Evolutionary conservation across 805 yeast genomes (phyloP), one percentile per base, ranked within the genome.

Genomic region (Ogataea thermomethanolica): DNA sequence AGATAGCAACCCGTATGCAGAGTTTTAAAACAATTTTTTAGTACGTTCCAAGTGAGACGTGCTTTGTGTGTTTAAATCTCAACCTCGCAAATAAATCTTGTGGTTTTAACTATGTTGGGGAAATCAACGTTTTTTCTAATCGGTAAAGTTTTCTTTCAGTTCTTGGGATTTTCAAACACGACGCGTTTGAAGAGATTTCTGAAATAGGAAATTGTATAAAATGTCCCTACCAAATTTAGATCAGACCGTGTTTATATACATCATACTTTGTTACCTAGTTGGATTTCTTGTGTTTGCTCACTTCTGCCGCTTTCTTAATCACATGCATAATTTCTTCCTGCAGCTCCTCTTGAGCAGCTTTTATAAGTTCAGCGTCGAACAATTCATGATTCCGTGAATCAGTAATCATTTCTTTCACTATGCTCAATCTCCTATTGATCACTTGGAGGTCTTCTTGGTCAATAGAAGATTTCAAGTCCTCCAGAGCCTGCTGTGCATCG

Each of bases 261-360:
- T 17, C 5, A 17, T 17, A 3, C 20, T 17, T 17, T 17, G 20
- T 17, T 4, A 17, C 5, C n/a, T 15, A 12, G 10, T 14, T 22
- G 11, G n/a, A 28, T 12, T 5, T 7, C 13, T 30, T 30, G 24
- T 17, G 33, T 23, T 55, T 50, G 28, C 52, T 56, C 21, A 36
- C 39, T 4, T 44, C 44, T 1, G 64, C 65, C 14, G 66, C 66
- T 20, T 41, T 35, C 10, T 53, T 52, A 8, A 64, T 52, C 7
- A 55, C 53, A 0, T 25, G 46, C 29, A 62, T 38, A 1, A 65
- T 56, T 17, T 56, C 64, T 2, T 28, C 45, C 28, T 62, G 58
- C 35, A 64, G 38, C 35, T 65, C 66, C 29, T 61, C 66, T 37
- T 63, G 67, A 0, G 66, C 67, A 23, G 61, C 63, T 15, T 53